Evolutionary conservation across 129 eudicot species (phyloP), one percentile per base, ranked within the genome.

Genomic region (Centaurea solstitialis): DNA sequence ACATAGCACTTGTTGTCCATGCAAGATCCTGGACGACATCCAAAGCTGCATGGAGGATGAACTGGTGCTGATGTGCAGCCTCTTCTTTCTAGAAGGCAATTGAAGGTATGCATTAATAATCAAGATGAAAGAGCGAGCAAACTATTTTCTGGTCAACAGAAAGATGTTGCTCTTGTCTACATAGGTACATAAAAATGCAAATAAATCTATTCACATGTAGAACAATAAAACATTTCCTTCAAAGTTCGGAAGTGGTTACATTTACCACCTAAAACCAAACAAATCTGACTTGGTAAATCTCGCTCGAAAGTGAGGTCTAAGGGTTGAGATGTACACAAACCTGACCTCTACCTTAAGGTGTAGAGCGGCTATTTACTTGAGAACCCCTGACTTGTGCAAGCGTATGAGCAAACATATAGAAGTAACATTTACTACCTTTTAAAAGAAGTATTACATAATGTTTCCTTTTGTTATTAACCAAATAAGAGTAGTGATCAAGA

Each of bases 1-100:
- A 93, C 97, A 93, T 93, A 33, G 99, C 97, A 91, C 98, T 91
- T 26, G 98, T 96, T 74, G 98, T 91, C 99, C 99, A 96, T 13
- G 98, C 98, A 53, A 88, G 88, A 87, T 96, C 99, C 75, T 96
- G 97, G 76, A 93, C 99, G 53, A 96, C 88, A 87, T 96, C 98
- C 86, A 96, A 87, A 13, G 98, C 97, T 9, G 98, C 98, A 76
- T 96, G 98, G 69, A 93, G 81, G 68, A 96, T 93, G 73, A 96
- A 96, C 77, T 91, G 99, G 86, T 96, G 99, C 83, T 93, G 95
- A 78, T 93, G 99, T 82, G 99, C 97, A 76, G 92, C 92, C 81
- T 96, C 99, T 81, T 96, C 99, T 78, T 87, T 96, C 99, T 96
- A 77, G 26, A 40, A 68, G 70, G 28, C 24, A 65, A 84, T 73